A percentile compares a stretch with the other conserved stretches of the same genome.
These are phyloP conservation scores for Scalesia atractyloides DNA, from an alignment of 129 eudicot genomes.

Conservation along the genomic window DNA sequence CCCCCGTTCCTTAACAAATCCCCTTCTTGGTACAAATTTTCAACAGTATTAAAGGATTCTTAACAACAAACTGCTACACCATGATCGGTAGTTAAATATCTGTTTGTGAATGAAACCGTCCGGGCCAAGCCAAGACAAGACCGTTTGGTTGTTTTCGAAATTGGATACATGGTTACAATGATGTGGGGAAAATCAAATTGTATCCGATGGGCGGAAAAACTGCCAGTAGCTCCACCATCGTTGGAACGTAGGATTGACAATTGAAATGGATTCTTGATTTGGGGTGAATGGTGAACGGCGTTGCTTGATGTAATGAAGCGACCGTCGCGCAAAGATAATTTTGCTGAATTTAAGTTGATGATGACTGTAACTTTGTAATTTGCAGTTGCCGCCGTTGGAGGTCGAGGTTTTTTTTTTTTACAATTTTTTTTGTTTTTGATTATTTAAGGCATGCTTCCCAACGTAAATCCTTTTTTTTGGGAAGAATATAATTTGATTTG, in stretches of 20 bases:
- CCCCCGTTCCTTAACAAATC: slow-evolving; percentile 57
- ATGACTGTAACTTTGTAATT: slow-evolving; percentile 34
- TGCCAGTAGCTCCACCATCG: slow-evolving; percentile 21
- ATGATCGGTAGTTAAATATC: slow-evolving; percentile 8
- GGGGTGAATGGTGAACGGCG: slow-evolving; percentile 29
- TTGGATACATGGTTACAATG: slow-evolving; percentile 22
- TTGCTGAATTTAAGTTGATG: slow-evolving; percentile 8
- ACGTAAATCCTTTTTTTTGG: not conserved
- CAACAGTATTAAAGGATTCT: slow-evolving; percentile 25
- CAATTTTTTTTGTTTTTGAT: not conserved
- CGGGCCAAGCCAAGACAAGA: slow-evolving; percentile 8
- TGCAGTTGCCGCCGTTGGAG: slow-evolving; percentile 15
- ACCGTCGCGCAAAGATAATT: slow-evolving; percentile 25
- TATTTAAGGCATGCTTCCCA: slow-evolving; percentile 18
- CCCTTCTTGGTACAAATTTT: slow-evolving; percentile 12
- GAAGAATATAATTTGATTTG: slow-evolving; percentile 12
- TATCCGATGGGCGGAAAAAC: slow-evolving; percentile 5
- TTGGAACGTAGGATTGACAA: slow-evolving; percentile 13
- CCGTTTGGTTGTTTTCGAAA: slow-evolving; percentile 22
- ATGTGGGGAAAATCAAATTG: slow-evolving; percentile 32
- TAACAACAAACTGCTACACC: slow-evolving; percentile 24
- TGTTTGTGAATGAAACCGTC: slow-evolving; percentile 17
- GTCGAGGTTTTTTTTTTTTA: not conserved
- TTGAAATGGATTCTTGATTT: slow-evolving; percentile 24
- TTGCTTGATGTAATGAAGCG: slow-evolving; percentile 20